Evolutionary conservation across 2,329 filamentous ascomycete species (phyloP).

Genomic region (Botrytis cinerea): DNA sequence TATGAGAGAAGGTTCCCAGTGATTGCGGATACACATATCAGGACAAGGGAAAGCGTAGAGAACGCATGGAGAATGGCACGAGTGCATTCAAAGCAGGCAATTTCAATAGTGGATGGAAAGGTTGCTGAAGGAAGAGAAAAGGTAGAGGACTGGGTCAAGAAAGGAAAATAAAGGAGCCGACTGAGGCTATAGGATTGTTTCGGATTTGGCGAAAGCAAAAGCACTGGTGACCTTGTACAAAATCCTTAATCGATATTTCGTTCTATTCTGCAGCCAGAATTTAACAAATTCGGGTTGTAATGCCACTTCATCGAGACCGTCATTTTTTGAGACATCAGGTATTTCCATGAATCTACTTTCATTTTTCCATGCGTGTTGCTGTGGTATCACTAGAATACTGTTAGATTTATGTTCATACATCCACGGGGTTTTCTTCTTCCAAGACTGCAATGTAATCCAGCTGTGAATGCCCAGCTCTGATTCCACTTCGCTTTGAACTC

Average conservation of each 20-base stretch:
- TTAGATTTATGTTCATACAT: background rate
- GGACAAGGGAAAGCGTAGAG: slow-evolving; percentile 67
- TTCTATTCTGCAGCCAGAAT: background rate
- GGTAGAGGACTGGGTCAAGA: slow-evolving; percentile 87
- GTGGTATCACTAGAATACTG: background rate
- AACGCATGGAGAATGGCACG: slow-evolving; percentile 72
- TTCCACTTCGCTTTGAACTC: background rate
- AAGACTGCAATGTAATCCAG: background rate
- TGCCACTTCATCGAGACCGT: background rate
- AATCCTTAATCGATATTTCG: slow-evolving; percentile 2
- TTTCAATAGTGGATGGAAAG: slow-evolving; percentile 76
- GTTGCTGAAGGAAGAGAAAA: slow-evolving; percentile 73
- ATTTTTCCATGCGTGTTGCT: background rate
- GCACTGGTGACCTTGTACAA: slow-evolving; percentile 5
- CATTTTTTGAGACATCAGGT: background rate
- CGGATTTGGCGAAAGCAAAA: slow-evolving; percentile 2
- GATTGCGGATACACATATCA: slow-evolving; percentile 77
- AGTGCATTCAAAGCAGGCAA: slow-evolving; percentile 70
- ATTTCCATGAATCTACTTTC: background rate
- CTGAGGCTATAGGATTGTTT: background rate
- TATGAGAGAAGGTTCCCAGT: slow-evolving; percentile 90
- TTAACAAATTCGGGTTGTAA: background rate
- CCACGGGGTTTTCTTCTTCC: background rate
- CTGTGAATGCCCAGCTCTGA: background rate
- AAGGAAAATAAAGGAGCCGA: slow-evolving; percentile 54